Percentiles rank a stretch among this genome's conserved stretches.
Conservation (phyloP, 2,329 filamentous ascomycete species). For the Orbilia quercus region DNA sequence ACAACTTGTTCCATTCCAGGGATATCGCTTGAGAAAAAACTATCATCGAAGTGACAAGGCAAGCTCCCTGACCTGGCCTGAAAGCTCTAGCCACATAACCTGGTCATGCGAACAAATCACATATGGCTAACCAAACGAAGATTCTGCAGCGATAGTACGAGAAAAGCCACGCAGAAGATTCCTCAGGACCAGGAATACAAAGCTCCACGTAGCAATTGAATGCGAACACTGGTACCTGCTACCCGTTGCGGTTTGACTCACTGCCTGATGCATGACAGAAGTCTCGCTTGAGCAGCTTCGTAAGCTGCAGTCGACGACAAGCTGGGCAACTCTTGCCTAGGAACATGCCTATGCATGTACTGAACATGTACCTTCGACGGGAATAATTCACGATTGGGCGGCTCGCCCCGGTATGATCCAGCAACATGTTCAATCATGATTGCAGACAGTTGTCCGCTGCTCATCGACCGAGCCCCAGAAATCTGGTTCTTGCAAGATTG, state of each 20-base stretch:
- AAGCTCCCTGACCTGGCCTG: conserved; percentile 10
- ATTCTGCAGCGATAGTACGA: conserved; percentile 15
- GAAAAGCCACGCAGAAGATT: conserved; percentile 8
- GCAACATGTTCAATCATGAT: conserved; percentile 52
- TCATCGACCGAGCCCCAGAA: conserved; percentile 26
- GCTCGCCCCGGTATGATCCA: conserved; percentile 12
- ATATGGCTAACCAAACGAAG: conserved; percentile 1
- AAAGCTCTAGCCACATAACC: conserved; percentile 9
- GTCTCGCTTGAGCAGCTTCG: conserved; percentile 21
- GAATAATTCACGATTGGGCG: conserved; percentile 48
- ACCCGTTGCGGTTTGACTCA: conserved; percentile 29
- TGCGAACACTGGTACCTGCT: conserved; percentile 26
- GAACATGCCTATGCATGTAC: conserved; percentile 32
- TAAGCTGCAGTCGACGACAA: conserved; percentile 35
- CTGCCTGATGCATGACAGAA: conserved; percentile 24
- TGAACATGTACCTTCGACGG: conserved; percentile 30
- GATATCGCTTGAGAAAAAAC: not conserved
- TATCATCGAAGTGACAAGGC: conserved; percentile 19
- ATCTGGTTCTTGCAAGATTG: conserved; percentile 28
- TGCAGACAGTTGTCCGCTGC: conserved; percentile 48
- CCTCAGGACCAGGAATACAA: conserved; percentile 15
- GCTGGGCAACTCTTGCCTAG: conserved; percentile 41
- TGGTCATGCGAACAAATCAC: conserved; percentile 13
- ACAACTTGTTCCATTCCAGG: not conserved
- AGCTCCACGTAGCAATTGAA: conserved; percentile 29